Conservation (phyloP, 208 protist genomes). For the Leishmania mexicana region DNA sequence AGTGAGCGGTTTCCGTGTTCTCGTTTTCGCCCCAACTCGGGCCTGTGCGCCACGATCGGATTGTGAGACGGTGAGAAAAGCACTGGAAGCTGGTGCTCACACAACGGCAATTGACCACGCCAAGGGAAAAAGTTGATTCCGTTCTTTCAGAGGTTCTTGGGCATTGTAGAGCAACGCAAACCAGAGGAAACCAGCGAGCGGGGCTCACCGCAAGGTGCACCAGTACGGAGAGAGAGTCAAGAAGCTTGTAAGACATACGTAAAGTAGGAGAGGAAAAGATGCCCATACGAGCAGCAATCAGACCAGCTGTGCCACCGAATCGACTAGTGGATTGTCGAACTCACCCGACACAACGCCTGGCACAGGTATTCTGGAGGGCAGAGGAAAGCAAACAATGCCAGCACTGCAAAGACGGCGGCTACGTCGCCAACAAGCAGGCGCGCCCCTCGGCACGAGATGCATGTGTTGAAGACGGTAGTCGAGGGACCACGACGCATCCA, state of each 20-base stretch:
- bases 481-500: neutral
- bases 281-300: neutral
- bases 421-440: neutral
- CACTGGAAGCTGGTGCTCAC: neutral
- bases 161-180: neutral
- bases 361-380: neutral
- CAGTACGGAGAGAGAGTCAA: neutral
- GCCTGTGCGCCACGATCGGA: neutral
- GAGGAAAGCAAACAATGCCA: neutral
- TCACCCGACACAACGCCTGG: neutral
- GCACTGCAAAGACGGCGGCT: neutral
- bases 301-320: neutral
- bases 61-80: neutral
- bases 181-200: neutral
- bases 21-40: neutral
- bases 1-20: neutral
- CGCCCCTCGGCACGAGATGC: neutral
- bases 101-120: conserved; percentile 2
- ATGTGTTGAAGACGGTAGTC: neutral
- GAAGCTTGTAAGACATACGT: neutral
- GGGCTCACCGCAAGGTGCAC: neutral
- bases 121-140: neutral
- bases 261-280: neutral
- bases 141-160: conserved; percentile 1
- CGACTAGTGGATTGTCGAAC: neutral